Evolutionary conservation across 257 asterid genomes (phyloP), one percentile per base, ranked within the genome.

Genomic region (Nicotiana otophora): DNA sequence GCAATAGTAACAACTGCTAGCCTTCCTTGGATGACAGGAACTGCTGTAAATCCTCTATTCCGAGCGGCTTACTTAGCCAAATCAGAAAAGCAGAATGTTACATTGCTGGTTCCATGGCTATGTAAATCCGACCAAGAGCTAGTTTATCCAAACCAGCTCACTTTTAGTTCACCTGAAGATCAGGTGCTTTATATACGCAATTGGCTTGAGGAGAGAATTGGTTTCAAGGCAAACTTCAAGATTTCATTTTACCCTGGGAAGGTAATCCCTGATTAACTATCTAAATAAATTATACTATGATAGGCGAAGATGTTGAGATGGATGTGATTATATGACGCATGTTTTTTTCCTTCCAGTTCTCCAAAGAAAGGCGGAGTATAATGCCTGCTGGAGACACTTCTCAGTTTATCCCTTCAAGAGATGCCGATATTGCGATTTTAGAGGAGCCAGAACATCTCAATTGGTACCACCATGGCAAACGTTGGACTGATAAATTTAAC

Each of bases 21-120:
- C 88, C 99, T 96, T 86, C 99, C 99, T 82, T 96, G 99, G 99
- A 94, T 96, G 98, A 96, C 99, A 1, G 99, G 98, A 84, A 96
- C 99, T 64, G 97, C 99, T 84, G 97, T 96, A 69, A 96, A 96
- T 85, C 99, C 99, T 34, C 91, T 96, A 83, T 96, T 94, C 85
- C 96, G 99, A 66, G 99, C 99, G 7, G 99, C 99, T 17, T 96
- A 91, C 89, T 86, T 96, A 84, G 97, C 99, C 58, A 91, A 95
- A 83, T 88, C 95, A 75, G 92, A 90, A 48, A 81, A 94, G 84
- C 99, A 94, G 89, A 89, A 94, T 82, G 99, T 96, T 82, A 94
- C 98, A 0, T 92, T 96, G 36, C 88, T 96, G 92, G 97, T 96
- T 90, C 99, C 99, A 61, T 96, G 99, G 99, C 98, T 96, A 87